These are phyloP conservation scores for Conringia planisiliqua DNA, from an alignment of 345 rosid species.

Conservation along the genomic window DNA sequence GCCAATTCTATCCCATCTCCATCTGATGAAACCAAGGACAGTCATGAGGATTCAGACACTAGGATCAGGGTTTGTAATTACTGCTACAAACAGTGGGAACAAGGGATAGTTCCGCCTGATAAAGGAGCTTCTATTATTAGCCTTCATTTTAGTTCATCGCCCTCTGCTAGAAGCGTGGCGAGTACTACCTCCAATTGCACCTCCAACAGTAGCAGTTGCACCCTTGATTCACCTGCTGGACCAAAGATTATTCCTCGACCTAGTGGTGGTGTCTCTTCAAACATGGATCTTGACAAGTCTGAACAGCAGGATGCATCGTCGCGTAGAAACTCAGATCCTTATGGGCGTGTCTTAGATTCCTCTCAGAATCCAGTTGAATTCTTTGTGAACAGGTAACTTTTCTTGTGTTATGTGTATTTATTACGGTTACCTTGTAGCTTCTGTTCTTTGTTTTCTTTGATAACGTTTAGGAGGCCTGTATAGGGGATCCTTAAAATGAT, in stretches of 20 bases:
- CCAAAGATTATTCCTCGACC: constrained; percentile 43
- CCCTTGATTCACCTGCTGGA: constrained; percentile 60
- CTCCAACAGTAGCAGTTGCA: constrained; percentile 58
- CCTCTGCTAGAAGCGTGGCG: constrained; percentile 66
- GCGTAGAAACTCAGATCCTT: constrained; percentile 36
- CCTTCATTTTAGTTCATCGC: constrained; percentile 64
- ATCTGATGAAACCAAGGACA: constrained; percentile 48
- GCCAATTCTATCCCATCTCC: constrained; percentile 64
- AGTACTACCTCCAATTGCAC: constrained; percentile 71
- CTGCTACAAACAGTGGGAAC: constrained; percentile 85
- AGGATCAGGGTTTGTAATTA: constrained; percentile 80
- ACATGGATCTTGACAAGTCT: constrained; percentile 42
- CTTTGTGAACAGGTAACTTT: constrained; percentile 53
- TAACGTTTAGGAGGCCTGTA: neutral
- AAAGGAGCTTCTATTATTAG: constrained; percentile 45
- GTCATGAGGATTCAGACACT: constrained; percentile 58
- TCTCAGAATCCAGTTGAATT: constrained; percentile 53
- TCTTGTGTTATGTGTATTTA: neutral
- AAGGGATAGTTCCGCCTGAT: constrained; percentile 48
- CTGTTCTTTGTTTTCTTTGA: neutral
- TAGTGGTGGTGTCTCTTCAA: constrained; percentile 40
- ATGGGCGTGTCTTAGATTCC: constrained; percentile 38
- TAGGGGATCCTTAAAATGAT: neutral
- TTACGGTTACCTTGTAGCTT: neutral
- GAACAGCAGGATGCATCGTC: constrained; percentile 44